Evolutionary conservation across 2,329 filamentous ascomycete genomes (phyloP).

Genomic region (Phyllachora maydis): DNA sequence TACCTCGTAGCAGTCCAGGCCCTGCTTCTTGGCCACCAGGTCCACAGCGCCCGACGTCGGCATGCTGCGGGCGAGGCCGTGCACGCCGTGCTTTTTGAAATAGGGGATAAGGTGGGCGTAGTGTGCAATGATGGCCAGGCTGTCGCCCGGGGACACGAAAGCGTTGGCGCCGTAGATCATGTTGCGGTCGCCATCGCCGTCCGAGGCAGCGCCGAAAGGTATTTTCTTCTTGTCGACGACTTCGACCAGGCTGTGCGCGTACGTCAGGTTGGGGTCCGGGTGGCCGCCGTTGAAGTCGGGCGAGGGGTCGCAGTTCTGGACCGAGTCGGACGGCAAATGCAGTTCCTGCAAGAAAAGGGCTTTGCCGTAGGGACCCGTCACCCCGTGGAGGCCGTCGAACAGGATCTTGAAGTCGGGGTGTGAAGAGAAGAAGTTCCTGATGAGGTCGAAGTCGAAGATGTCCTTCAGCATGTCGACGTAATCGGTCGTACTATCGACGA

Average conservation of each 20-base stretch:
- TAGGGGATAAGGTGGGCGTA: conserved; percentile 92
- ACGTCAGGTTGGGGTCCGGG: conserved; percentile 94
- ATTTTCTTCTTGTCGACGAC: conserved; percentile 80
- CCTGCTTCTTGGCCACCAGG: conserved; percentile 86
- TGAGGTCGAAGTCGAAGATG: conserved; percentile 94
- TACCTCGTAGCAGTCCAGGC: conserved; percentile 82
- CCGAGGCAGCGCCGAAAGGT: conserved; percentile 89
- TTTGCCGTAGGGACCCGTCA: conserved; percentile 86
- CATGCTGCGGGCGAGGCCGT: conserved; percentile 91
- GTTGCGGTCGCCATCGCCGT: conserved; percentile 96
- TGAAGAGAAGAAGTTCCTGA: conserved; percentile 76
- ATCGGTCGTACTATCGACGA: conserved; percentile 82
- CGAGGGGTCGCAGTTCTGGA: conserved; percentile 79
- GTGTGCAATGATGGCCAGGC: conserved; percentile 93
- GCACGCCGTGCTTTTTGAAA: conserved; percentile 94
- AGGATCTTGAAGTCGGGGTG: conserved; percentile 92
- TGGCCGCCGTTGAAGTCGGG: conserved; percentile 95
- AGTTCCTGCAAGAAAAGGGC: conserved; percentile 93
- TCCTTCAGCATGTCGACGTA: conserved; percentile 93
- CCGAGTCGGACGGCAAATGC: conserved; percentile 48
- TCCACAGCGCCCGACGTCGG: conserved; percentile 91
- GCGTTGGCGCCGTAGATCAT: conserved; percentile 98
- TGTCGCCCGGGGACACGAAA: conserved; percentile 95
- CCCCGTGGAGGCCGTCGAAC: conserved; percentile 85
- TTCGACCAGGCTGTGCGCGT: conserved; percentile 86